Percentiles rank a stretch among this genome's conserved stretches.
Evolutionary conservation across 2,329 filamentous ascomycete species (phyloP).

Genomic region (Gaeumannomyces sp.): DNA sequence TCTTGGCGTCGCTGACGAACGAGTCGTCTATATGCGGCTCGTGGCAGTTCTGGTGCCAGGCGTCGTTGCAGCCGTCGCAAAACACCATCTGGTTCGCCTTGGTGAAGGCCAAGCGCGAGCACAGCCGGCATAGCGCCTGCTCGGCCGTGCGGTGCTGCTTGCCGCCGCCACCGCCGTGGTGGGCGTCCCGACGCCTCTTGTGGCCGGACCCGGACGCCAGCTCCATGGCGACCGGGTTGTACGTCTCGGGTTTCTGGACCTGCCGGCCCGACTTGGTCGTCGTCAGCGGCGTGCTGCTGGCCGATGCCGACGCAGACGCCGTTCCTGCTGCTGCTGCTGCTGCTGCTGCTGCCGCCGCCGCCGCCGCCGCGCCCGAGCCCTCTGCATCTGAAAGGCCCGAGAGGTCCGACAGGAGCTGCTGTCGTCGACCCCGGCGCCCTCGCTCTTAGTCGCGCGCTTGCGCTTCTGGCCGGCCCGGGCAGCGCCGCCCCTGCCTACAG

Average conservation of each 20-base stretch:
- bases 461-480: slow-evolving; percentile 11
- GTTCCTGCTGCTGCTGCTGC: slow-evolving; percentile 10
- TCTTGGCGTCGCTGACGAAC: slow-evolving; percentile 58
- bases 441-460: slow-evolving; percentile 15
- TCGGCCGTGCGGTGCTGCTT: slow-evolving; percentile 50
- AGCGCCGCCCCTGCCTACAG: not conserved
- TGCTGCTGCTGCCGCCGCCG: slow-evolving; percentile 11
- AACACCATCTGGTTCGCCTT: slow-evolving; percentile 76
- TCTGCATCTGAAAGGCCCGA: slow-evolving; percentile 21
- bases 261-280: slow-evolving; percentile 72
- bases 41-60: slow-evolving; percentile 80
- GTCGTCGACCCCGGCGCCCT: slow-evolving; percentile 14
- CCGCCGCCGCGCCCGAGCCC: slow-evolving; percentile 9
- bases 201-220: slow-evolving; percentile 18
- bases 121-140: slow-evolving; percentile 62
- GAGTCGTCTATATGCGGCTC: slow-evolving; percentile 66
- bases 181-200: not conserved
- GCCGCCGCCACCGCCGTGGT: slow-evolving; percentile 11
- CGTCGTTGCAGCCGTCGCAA: slow-evolving; percentile 73
- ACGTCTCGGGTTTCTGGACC: slow-evolving; percentile 58
- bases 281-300: slow-evolving; percentile 47
- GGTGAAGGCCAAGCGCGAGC: slow-evolving; percentile 65
- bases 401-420: slow-evolving; percentile 19
- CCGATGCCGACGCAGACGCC: slow-evolving; percentile 7
- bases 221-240: slow-evolving; percentile 50